Base-by-base conservation (phyloP, 441 rosid genomes). In the Theobroma grandiflorum region DNA sequence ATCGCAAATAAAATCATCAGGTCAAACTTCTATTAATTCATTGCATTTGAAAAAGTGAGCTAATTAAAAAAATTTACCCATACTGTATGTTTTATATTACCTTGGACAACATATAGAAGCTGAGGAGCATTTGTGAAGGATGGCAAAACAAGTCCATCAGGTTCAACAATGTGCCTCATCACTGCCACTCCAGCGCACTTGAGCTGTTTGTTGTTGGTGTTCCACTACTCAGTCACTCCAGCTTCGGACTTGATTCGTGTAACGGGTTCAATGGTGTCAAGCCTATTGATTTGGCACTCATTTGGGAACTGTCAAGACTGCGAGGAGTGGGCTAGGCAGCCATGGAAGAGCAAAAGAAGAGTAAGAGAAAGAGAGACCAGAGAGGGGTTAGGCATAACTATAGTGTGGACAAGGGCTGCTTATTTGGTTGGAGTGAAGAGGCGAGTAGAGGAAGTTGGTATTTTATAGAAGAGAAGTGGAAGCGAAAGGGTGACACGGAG, bases 261-360 rank as follows among this genome's bases (percentile, higher is more conserved):
- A 47, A 80, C 82, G 8, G 99, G 97, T 83, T 90, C 88, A 5
- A 90, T 81, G 2, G 93, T 84, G 49, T 86, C 75, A 18, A 94
- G 87, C 76, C 83, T 84, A 61, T 89, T 85, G 50, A 96, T 80
- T 73, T 87, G 91, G 82, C 97, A 94, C 85, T 89, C 88, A 65
- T 83, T 84, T 6, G 79, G 87, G 75, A 47, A 85, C 78, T 69
- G 80, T 52, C 61, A 37, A 62, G 85, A 85, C 86, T 26, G 80
- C 3, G 42, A 14, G 58, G 20, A 12, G 72, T 75, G 78, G 64
- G 88, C 90, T 33, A 82, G 78, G 82, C 86, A 90, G 80, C 85
- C 88, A 70, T 84, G 78, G 83, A 89, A 78, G 52, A 89, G 81
- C 42, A 88, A 53, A 52, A 93, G 75, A 74, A 91, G 75, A 74